Evolutionary conservation across 192 early-diverging fungal species (phyloP).

Genomic region (Backusella luteola): DNA sequence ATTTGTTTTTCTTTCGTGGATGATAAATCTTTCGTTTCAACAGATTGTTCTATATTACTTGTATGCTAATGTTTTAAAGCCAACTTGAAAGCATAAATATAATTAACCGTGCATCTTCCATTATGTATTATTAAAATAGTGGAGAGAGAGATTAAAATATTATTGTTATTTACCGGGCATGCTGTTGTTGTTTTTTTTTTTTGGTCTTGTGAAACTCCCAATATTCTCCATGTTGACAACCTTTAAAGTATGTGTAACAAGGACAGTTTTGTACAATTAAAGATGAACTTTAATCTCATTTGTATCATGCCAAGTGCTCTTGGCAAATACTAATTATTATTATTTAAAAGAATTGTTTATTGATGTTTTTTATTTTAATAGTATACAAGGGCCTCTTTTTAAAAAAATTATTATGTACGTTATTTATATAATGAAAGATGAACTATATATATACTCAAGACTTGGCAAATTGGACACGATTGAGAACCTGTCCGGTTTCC

Average conservation of each 20-base stretch:
- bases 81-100: neutral
- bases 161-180: neutral
- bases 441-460: neutral
- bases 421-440: neutral
- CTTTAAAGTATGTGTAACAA: neutral
- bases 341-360: neutral
- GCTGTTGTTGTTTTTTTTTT: too few relatives aligned
- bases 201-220: too few relatives aligned
- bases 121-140: neutral
- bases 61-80: neutral
- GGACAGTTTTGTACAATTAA: neutral
- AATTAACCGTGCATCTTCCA: neutral
- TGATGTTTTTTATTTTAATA: neutral
- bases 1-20: neutral
- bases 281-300: neutral
- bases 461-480: neutral
- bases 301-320: neutral
- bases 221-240: neutral
- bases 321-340: neutral
- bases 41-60: neutral
- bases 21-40: neutral
- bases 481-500: neutral
- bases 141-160: neutral
- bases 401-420: neutral
- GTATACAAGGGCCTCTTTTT: neutral